Evolutionary conservation across 2,329 filamentous ascomycete species (phyloP).

Genomic region (Plenodomus lindquistii): DNA sequence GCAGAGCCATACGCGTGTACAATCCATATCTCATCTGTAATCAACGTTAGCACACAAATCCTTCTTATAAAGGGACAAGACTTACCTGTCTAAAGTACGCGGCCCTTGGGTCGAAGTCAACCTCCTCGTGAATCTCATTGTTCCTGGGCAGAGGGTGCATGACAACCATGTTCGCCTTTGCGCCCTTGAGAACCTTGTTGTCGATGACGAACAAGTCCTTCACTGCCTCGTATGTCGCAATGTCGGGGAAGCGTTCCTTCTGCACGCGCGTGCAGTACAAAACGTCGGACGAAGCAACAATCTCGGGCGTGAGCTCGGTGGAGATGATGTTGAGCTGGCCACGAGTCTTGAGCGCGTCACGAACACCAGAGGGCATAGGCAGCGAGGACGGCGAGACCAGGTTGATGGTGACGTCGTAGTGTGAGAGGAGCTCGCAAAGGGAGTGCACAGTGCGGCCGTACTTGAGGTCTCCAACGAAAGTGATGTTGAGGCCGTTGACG

Average conservation of each 20-base stretch:
- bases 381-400: slow-evolving; percentile 83
- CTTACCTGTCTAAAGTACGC: slow-evolving; percentile 99
- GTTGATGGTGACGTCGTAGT: slow-evolving; percentile 94
- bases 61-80: background rate
- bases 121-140: slow-evolving; percentile 89
- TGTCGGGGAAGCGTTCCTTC: slow-evolving; percentile 88
- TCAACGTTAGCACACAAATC: slow-evolving; percentile 48
- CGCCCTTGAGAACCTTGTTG: slow-evolving; percentile 85
- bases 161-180: slow-evolving; percentile 91
- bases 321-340: slow-evolving; percentile 79
- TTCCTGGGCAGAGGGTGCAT: slow-evolving; percentile 96
- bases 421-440: slow-evolving; percentile 86
- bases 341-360: slow-evolving; percentile 69
- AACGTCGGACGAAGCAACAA: slow-evolving; percentile 84
- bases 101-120: slow-evolving; percentile 94
- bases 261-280: slow-evolving; percentile 97
- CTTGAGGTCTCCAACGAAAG: slow-evolving; percentile 89
- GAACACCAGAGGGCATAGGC: slow-evolving; percentile 74
- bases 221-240: slow-evolving; percentile 79
- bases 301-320: slow-evolving; percentile 80
- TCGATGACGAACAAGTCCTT: slow-evolving; percentile 90
- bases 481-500: slow-evolving; percentile 92
- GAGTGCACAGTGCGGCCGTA: slow-evolving; percentile 96
- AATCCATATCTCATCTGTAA: slow-evolving; percentile 92
- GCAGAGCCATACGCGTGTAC: slow-evolving; percentile 95